Evolutionary conservation across 495 filamentous ascomycete genomes (phyloP), one percentile per base, ranked within the genome.

Genomic region (Echria macrotheca): DNA sequence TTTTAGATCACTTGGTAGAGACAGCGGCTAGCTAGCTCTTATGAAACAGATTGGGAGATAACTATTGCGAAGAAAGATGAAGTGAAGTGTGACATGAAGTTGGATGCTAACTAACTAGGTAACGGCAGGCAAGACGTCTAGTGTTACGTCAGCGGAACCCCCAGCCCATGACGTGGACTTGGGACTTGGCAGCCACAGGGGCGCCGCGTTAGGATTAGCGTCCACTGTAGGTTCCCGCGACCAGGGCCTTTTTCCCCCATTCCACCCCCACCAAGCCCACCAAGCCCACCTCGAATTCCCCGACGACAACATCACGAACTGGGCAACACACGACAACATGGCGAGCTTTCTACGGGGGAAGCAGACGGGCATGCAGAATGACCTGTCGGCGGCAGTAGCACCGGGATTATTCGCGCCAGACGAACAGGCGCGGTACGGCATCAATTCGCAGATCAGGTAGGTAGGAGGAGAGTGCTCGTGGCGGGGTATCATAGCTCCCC

Each of bases 301-400:
- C n/a, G n/a, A n/a, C n/a, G n/a, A n/a, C 19, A 41, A 19, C 22
- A 33, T 35, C 40, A 25, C 25, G n/a, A n/a, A n/a, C n/a, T n/a
- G n/a, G n/a, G n/a, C n/a, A n/a, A n/a, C 14, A 21, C 47, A 31
- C 45, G 40, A 15, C 33, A 60, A 65, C 18, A 94, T 93, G 89
- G 82, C 88, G 32, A 81, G 85, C 55, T 91, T 96, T 64, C 68
- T 98, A 54, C 77, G 93, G 53, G 85, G 87, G 29, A 95, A 93
- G 75, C 93, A 98, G 73, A 81, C 89, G 45, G 93, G 93, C 47
- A 83, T 98, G 44, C 85, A 88, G 61, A 86, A 80, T 64, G 93
- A 97, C 69, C 77, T 98, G 28, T 95, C 91, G 21, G 81, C 85
- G 10, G 83, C 83, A 41, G 76, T 96, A 44, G 70, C 77, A 29